Evolutionary conservation across 305 asterid species (phyloP).

Genomic region (Fraxinus sp.): DNA sequence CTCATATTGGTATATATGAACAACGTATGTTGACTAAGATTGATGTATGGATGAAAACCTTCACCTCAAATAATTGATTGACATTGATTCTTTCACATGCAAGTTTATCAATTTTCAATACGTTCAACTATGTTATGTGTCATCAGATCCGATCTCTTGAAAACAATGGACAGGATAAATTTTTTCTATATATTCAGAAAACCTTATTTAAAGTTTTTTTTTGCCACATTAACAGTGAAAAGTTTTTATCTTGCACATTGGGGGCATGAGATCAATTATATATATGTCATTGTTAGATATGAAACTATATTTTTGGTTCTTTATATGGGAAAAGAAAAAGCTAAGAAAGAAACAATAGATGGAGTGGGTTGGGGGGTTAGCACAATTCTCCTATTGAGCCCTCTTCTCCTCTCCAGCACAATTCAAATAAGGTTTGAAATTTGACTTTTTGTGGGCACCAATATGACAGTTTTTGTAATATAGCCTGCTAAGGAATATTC

Average conservation of each 20-base stretch:
- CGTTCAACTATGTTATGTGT: slow-evolving; percentile 16
- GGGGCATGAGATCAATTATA: neutral
- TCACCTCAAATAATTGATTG: slow-evolving; percentile 15
- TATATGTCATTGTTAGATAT: slow-evolving; percentile 15
- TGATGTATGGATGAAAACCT: neutral
- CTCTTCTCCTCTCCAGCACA: slow-evolving; percentile 19
- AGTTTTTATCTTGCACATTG: neutral
- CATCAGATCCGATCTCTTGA: neutral
- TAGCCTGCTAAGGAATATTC: no score
- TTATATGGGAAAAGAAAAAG: slow-evolving; percentile 25
- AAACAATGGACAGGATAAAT: neutral
- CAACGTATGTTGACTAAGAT: neutral
- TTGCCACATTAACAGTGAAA: neutral
- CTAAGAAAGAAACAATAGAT: neutral
- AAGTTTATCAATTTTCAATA: slow-evolving; percentile 34
- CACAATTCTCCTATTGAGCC: neutral
- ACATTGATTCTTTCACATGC: slow-evolving; percentile 36
- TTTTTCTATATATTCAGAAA: no score
- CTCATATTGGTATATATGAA: neutral
- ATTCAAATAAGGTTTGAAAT: slow-evolving; percentile 11
- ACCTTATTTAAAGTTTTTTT: no score
- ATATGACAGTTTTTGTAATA: no score
- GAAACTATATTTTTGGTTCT: slow-evolving; percentile 19
- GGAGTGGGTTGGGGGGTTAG: neutral
- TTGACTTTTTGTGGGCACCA: no score